Evolutionary conservation across 2,329 filamentous ascomycete genomes (phyloP).

Genomic region (Botrytis tulipae): DNA sequence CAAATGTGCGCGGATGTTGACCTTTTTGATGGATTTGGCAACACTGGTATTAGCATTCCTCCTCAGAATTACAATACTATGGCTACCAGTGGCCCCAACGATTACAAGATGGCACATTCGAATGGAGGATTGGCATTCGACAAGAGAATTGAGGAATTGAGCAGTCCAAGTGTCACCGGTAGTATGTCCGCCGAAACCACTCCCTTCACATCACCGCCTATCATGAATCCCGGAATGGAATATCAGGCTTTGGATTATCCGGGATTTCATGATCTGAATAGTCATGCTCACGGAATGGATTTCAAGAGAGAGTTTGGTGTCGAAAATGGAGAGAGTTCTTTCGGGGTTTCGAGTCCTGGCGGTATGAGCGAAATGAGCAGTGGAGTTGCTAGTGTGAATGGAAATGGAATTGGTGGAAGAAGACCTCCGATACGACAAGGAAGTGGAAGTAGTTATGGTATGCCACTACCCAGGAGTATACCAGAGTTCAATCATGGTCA

Average conservation of each 20-base stretch:
- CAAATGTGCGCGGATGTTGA: slow-evolving; percentile 47
- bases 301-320: slow-evolving; percentile 19
- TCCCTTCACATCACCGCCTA: slow-evolving; percentile 23
- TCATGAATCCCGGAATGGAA: slow-evolving; percentile 22
- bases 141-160: slow-evolving; percentile 34
- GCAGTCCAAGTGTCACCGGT: slow-evolving; percentile 26
- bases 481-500: slow-evolving; percentile 18
- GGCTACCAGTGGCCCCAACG: slow-evolving; percentile 28
- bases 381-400: slow-evolving; percentile 10
- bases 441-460: slow-evolving; percentile 19
- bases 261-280: slow-evolving; percentile 19
- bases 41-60: slow-evolving; percentile 52
- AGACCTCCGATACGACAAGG: slow-evolving; percentile 18
- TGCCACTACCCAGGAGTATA: slow-evolving; percentile 19
- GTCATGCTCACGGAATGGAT: slow-evolving; percentile 17
- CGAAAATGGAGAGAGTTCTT: slow-evolving; percentile 5
- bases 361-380: slow-evolving; percentile 16
- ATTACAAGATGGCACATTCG: slow-evolving; percentile 36
- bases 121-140: slow-evolving; percentile 28
- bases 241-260: slow-evolving; percentile 23
- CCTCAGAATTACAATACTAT: slow-evolving; percentile 33
- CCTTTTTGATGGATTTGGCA: slow-evolving; percentile 66
- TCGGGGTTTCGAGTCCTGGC: slow-evolving; percentile 4
- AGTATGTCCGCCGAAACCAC: slow-evolving; percentile 17
- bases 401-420: slow-evolving; percentile 17